Evolutionary conservation across 176 grass and related monocot species (phyloP).

Genomic region (Oryza meridionalis): DNA sequence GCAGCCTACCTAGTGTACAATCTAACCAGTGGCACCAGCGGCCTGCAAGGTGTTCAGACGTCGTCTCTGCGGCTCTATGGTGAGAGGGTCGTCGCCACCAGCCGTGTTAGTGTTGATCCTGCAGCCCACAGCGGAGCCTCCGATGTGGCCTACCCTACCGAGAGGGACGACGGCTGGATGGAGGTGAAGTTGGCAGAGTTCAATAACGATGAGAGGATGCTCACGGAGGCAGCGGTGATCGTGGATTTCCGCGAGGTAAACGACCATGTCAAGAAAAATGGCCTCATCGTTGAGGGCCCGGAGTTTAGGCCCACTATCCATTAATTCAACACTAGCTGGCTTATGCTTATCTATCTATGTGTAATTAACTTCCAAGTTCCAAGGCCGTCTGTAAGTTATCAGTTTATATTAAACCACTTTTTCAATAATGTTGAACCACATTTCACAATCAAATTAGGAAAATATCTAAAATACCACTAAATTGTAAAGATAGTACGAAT

Average conservation of each 20-base stretch:
- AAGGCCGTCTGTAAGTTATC: too few relatives aligned
- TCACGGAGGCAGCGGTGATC: neutral
- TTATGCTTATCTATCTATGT: too few relatives aligned
- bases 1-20: conserved; percentile 24
- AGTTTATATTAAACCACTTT: too few relatives aligned
- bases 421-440: too few relatives aligned
- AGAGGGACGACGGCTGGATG: conserved; percentile 15
- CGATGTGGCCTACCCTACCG: neutral
- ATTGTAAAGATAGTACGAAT: too few relatives aligned
- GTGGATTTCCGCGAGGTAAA: conserved; percentile 20
- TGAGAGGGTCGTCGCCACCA: neutral
- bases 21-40: neutral
- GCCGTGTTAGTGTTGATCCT: conserved; percentile 2
- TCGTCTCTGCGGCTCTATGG: neutral
- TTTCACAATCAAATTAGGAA: too few relatives aligned
- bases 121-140: too few relatives aligned
- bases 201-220: neutral
- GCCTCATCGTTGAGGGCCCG: conserved; percentile 12
- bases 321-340: too few relatives aligned
- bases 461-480: too few relatives aligned
- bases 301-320: conserved; percentile 1
- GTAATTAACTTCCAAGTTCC: too few relatives aligned
- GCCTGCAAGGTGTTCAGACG: neutral
- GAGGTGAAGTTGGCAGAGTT: conserved; percentile 29
- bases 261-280: neutral